Percentiles rank a stretch among this genome's conserved stretches.
Evolutionary conservation across 345 rosid genomes (phyloP).

Genomic region (Dipteronia sinensis): DNA sequence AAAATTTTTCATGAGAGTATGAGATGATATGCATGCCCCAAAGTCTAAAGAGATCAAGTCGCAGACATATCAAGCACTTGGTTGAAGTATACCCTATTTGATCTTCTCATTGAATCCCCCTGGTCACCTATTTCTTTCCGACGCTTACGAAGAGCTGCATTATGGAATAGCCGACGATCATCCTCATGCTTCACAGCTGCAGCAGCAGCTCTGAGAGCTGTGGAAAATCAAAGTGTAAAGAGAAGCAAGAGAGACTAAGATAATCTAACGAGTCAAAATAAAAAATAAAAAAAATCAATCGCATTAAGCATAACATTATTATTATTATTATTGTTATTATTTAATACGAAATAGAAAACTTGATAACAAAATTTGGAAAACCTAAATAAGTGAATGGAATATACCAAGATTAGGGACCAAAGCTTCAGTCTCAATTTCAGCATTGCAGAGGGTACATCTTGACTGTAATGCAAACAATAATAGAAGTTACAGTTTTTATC

Average conservation of each 20-base stretch:
- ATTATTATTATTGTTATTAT: too few relatives aligned
- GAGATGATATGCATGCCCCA: neutral
- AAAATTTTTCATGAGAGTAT: constrained; percentile 5
- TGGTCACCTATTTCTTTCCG: constrained; percentile 92
- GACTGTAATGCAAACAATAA: constrained; percentile 67
- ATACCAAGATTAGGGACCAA: constrained; percentile 87
- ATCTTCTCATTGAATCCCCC: constrained; percentile 63
- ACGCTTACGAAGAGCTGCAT: constrained; percentile 88
- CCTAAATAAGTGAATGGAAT: constrained; percentile 19
- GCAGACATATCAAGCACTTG: constrained; percentile 7
- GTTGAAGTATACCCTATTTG: constrained; percentile 44
- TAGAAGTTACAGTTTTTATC: constrained; percentile 31
- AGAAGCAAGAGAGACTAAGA: neutral
- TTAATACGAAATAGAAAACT: too few relatives aligned
- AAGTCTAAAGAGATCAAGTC: neutral
- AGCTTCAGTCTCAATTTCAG: constrained; percentile 69
- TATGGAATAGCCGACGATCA: constrained; percentile 86
- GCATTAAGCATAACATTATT: constrained; percentile 11
- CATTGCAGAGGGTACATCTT: constrained; percentile 88
- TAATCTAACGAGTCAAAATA: neutral
- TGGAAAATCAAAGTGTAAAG: constrained; percentile 21
- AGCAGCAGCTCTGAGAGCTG: constrained; percentile 98
- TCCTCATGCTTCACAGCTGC: constrained; percentile 88
- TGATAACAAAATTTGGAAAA: neutral
- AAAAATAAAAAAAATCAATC: neutral